Conservation (phyloP, 768 basidiomycete species). For the Hydnomerulius pinastri region DNA sequence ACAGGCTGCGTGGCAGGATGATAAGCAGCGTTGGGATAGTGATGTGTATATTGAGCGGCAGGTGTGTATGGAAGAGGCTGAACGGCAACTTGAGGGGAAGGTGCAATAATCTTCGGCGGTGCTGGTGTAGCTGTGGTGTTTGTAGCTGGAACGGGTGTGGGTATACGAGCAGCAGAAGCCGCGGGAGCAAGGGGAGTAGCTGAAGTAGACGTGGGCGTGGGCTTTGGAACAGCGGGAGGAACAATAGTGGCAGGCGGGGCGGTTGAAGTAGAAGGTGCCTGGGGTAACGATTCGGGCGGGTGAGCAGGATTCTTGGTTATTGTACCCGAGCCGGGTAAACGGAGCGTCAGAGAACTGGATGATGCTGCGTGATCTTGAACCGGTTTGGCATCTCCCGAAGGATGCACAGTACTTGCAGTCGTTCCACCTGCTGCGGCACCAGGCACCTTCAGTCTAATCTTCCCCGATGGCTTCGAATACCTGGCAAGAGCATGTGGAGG, state of each 20-base stretch:
- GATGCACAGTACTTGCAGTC: slow-evolving; percentile 8
- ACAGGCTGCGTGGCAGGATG: slow-evolving; percentile 31
- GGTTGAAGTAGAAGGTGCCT: slow-evolving; percentile 14
- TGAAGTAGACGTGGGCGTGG: slow-evolving; percentile 21
- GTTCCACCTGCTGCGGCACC: slow-evolving; percentile 28
- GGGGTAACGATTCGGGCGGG: slow-evolving; percentile 18
- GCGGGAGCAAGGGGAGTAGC: slow-evolving; percentile 21
- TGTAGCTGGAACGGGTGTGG: slow-evolving; percentile 21
- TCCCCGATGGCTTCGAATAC: slow-evolving; percentile 58
- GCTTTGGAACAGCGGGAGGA: slow-evolving; percentile 28
- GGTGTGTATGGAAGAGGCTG: slow-evolving; percentile 37
- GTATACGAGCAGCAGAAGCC: slow-evolving; percentile 18
- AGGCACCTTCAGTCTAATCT: slow-evolving; percentile 75
- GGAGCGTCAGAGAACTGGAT: slow-evolving; percentile 19
- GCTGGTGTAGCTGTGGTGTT: slow-evolving; percentile 8
- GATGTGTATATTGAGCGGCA: slow-evolving; percentile 42
- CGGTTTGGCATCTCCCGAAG: slow-evolving; percentile 16
- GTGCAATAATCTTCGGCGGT: slow-evolving; percentile 17
- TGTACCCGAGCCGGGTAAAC: slow-evolving; percentile 22
- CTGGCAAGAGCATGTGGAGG: slow-evolving; percentile 62
- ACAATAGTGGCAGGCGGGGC: slow-evolving; percentile 14
- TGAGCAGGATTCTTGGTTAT: slow-evolving; percentile 25
- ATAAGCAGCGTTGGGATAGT: slow-evolving; percentile 60
- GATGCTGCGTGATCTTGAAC: slow-evolving; percentile 16
- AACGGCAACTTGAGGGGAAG: slow-evolving; percentile 35